Evolutionary conservation across 2,329 filamentous ascomycete genomes (phyloP).

Genomic region (Aspergillus sojae): DNA sequence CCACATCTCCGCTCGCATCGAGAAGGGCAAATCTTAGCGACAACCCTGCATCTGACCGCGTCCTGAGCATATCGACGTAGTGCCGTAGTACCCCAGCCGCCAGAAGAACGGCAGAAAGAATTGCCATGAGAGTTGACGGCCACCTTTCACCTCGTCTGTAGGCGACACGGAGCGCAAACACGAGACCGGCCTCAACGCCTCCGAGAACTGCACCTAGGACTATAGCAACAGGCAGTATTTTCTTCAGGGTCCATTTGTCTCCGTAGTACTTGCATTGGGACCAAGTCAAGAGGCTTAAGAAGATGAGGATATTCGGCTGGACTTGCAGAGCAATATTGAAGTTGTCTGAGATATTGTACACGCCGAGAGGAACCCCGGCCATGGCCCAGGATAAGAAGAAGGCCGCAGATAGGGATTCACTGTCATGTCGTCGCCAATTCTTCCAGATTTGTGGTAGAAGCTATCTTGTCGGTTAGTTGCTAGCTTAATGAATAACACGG

Average conservation of each 20-base stretch:
- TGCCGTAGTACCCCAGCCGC: constrained; percentile 68
- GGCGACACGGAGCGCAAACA: constrained; percentile 59
- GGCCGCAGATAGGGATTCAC: constrained; percentile 64
- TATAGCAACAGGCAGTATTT: neutral
- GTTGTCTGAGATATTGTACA: constrained; percentile 59
- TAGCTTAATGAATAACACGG: neutral
- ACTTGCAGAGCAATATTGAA: constrained; percentile 58
- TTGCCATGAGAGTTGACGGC: constrained; percentile 69
- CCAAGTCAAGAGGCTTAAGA: constrained; percentile 57
- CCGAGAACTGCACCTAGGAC: constrained; percentile 52
- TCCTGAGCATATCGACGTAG: constrained; percentile 51
- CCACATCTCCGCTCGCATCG: neutral
- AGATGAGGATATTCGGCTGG: constrained; percentile 60
- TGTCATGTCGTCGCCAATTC: constrained; percentile 68
- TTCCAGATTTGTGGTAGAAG: constrained; percentile 70
- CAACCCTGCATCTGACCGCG: neutral
- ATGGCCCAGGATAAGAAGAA: constrained; percentile 74
- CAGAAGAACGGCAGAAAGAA: constrained; percentile 64
- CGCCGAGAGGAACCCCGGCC: constrained; percentile 67
- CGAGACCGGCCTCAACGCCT: constrained; percentile 60
- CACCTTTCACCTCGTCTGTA: constrained; percentile 53
- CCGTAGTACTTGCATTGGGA: constrained; percentile 60
- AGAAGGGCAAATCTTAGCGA: neutral
- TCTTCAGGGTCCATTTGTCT: constrained; percentile 17
- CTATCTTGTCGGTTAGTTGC: constrained; percentile 39